Evolutionary conservation across 169 alveolate species (phyloP), one percentile per base, ranked within the genome.

Genomic region (Plasmodium chabaudi): DNA sequence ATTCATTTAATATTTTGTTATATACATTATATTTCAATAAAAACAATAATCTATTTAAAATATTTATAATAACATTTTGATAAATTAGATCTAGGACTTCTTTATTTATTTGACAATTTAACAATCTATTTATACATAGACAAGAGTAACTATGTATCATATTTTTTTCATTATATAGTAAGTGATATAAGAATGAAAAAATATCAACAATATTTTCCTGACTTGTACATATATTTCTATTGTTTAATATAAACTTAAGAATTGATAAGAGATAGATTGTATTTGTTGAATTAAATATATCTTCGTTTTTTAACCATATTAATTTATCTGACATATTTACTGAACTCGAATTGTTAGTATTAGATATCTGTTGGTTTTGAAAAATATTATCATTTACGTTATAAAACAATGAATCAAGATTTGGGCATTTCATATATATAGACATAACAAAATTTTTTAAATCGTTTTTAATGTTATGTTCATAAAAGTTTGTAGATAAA

Each of bases 81-180:
- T 42, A 74, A 0, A 74, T 60, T 1, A 1, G 5, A 2, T 64
- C 49, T 15, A 60, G 17, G 3, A 75, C 1, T 25, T 79, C 79
- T 7, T 44, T 27, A 65, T 34, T 51, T 1, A 79, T 9, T 9
- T 27, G 59, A 3, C 67, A 79, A 19, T 79, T 79, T 5, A 79
- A 23, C n/a, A 79, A 27, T 15, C 89, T n/a, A 15, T 79, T 79
- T 23, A 79, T 79, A 46, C 89, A 79, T 19, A 79, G 17, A 10
- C 82, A 79, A 0, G 89, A 39, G 46, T 79, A 79, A 47, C 47
- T 65, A 47, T 79, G 44, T 27, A 79, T 67, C 89, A 79, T 79
- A 0, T 34, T 53, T 39, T 64, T 79, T 25, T 79, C 89, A 13
- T 51, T 79, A 69, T 51, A 79, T 12, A 79, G 42, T 46, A 79